Evolutionary conservation across 495 filamentous ascomycete species (phyloP).

Genomic region (Neurospora pannonica): DNA sequence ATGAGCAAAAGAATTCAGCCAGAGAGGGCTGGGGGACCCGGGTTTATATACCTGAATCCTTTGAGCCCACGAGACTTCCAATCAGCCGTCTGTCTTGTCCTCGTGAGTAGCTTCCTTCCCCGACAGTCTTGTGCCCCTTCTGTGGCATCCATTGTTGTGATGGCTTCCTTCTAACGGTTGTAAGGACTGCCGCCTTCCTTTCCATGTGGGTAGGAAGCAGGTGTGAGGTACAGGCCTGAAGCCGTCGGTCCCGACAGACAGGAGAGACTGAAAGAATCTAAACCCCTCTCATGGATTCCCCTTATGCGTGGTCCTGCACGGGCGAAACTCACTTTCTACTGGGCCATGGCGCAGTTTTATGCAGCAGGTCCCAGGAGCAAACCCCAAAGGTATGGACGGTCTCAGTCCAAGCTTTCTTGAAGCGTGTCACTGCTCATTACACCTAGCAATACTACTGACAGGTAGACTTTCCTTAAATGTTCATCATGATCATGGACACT

Average conservation of each 20-base stretch:
- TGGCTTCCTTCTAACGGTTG: neutral
- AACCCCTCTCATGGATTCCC: neutral
- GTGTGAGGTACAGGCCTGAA: neutral
- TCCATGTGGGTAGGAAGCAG: neutral
- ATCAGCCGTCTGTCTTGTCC: too few species aligned
- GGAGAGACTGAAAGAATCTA: neutral
- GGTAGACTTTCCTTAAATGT: neutral
- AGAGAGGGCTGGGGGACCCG: neutral
- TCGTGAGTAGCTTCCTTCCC: neutral
- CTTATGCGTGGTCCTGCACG: neutral
- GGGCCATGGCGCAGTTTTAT: neutral
- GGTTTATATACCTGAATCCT: neutral
- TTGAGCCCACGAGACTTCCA: neutral
- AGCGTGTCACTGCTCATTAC: neutral
- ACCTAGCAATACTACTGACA: neutral
- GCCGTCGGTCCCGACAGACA: neutral
- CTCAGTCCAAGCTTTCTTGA: neutral
- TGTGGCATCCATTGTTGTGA: too few species aligned
- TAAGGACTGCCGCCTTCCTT: neutral
- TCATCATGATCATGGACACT: neutral
- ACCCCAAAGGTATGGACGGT: neutral
- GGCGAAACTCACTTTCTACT: neutral
- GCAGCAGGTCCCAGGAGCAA: neutral
- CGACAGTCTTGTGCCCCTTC: neutral
- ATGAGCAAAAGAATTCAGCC: neutral